phyloP scores from a whole-genome alignment of 352 stramenopile species.

The Globisporangium nunn region DNA sequence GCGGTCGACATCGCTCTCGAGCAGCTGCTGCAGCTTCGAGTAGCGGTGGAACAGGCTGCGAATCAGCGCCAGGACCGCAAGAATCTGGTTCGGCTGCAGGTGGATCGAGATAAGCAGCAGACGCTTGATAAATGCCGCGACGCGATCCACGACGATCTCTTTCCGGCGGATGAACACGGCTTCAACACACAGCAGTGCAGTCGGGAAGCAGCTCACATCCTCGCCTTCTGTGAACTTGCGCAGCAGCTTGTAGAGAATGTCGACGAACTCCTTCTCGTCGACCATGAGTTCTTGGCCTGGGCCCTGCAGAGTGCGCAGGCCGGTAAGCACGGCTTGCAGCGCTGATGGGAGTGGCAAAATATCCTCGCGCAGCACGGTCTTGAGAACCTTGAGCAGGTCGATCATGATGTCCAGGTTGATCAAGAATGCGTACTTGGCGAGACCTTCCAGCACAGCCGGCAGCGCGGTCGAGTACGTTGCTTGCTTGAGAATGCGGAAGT shows the following conservation, averaged over 20 bases:
- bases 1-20: constrained; percentile 95
- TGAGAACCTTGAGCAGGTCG: constrained; percentile 94
- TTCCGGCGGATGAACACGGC: constrained; percentile 91
- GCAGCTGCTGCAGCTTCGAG: constrained; percentile 89
- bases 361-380: constrained; percentile 84
- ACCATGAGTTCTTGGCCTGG: constrained; percentile 93
- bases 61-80: constrained; percentile 85
- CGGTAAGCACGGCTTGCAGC: constrained; percentile 88
- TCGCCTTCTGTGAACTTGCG: constrained; percentile 61
- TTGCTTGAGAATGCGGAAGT: constrained; percentile 96
- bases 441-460: constrained; percentile 87
- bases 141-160: constrained; percentile 91
- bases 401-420: constrained; percentile 98
- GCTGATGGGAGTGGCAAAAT: constrained; percentile 57
- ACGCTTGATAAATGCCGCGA: constrained; percentile 94
- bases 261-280: constrained; percentile 96
- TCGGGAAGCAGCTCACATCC: constrained; percentile 53
- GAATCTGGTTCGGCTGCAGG: constrained; percentile 68
- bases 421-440: constrained; percentile 95
- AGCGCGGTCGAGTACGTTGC: constrained; percentile 84
- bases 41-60: constrained; percentile 90
- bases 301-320: constrained; percentile 90
- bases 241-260: constrained; percentile 90
- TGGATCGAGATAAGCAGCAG: constrained; percentile 88
- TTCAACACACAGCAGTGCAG: constrained; percentile 87